Conservation (phyloP, 129 eudicot species). For the Mikania micrantha region DNA sequence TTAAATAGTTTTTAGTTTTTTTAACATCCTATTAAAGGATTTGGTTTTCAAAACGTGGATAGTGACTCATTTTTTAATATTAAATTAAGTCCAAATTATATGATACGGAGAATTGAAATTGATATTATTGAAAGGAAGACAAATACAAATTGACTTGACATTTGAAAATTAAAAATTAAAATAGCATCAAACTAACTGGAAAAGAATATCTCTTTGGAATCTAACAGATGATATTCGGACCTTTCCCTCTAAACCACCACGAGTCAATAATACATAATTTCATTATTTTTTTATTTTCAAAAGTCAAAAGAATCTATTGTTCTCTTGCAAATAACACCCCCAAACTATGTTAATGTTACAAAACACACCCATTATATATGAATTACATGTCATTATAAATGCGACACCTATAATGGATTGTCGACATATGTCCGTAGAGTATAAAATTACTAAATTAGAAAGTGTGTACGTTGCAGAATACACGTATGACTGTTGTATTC, state of each 20-base stretch:
- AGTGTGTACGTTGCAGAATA: background rate
- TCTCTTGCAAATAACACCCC: background rate
- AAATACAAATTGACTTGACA: background rate
- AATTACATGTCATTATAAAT: background rate
- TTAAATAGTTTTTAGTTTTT: no score
- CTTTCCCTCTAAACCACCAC: background rate
- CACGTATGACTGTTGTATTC: background rate
- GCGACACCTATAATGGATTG: background rate
- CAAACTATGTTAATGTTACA: background rate
- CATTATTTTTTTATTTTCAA: background rate
- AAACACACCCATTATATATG: background rate
- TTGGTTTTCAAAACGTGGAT: background rate
- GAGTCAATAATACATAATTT: background rate
- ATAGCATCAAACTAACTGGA: background rate
- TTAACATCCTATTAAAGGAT: no score
- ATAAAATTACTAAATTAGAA: background rate
- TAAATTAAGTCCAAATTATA: no score
- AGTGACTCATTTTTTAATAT: background rate
- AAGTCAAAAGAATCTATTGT: background rate
- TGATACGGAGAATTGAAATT: background rate
- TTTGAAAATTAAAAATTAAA: background rate
- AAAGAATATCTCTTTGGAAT: constrained; percentile 26
- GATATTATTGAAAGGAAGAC: background rate
- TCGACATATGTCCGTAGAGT: background rate
- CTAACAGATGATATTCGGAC: constrained; percentile 3